A percentile compares a stretch with the other conserved stretches of the same genome.
phyloP scores from a whole-genome alignment of 2,329 filamentous ascomycete genomes.

The Gaeumannomyces tritici region DNA sequence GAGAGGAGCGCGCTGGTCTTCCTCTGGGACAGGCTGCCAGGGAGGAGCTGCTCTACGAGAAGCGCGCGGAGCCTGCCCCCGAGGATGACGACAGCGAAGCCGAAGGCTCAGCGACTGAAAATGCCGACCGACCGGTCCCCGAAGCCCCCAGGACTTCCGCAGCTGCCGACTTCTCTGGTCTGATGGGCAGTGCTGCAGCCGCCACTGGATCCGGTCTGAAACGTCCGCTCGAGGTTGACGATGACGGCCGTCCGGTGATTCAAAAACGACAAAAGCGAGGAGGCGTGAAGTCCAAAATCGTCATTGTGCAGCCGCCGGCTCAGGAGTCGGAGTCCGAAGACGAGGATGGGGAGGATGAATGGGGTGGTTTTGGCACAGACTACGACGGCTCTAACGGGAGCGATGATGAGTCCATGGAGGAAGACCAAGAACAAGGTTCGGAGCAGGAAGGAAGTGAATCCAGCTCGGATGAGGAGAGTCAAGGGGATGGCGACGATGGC shows the following conservation, averaged over 20 bases:
- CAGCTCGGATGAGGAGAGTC: constrained; percentile 11
- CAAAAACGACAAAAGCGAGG: constrained; percentile 71
- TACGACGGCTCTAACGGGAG: constrained; percentile 15
- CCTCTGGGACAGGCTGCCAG: neutral
- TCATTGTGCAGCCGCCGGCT: constrained; percentile 23
- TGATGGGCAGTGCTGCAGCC: neutral
- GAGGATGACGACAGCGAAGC: neutral
- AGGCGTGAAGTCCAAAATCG: constrained; percentile 44
- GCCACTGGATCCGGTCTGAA: constrained; percentile 71
- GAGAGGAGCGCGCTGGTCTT: constrained; percentile 21
- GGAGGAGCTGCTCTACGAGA: constrained; percentile 2
- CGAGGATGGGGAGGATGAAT: constrained; percentile 38
- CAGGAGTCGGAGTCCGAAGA: constrained; percentile 32
- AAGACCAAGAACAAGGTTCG: constrained; percentile 16
- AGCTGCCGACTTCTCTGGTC: neutral
- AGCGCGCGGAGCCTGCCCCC: neutral
- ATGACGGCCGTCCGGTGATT: constrained; percentile 71
- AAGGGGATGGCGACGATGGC: constrained; percentile 15
- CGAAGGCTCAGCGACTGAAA: constrained; percentile 2
- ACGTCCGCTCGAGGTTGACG: constrained; percentile 70
- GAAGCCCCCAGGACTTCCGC: neutral
- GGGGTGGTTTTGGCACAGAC: constrained; percentile 51
- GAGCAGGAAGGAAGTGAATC: constrained; percentile 17
- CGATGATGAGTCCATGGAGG: constrained; percentile 13
- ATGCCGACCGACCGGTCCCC: neutral